Evolutionary conservation across 345 rosid genomes (phyloP).

Genomic region (Eucalyptus marginata): DNA sequence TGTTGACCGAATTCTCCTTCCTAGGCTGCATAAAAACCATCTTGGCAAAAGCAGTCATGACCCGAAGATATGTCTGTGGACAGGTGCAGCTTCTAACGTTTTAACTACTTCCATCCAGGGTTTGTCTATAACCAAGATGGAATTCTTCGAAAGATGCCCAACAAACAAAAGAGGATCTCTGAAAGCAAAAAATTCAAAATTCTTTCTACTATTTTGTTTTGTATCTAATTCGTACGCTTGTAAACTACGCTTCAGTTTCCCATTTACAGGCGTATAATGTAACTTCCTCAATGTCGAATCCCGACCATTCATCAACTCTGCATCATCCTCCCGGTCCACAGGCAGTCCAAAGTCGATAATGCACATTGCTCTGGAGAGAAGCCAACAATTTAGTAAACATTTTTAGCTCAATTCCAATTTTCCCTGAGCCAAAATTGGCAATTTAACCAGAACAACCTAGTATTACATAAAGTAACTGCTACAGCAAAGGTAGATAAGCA

Average conservation of each 20-base stretch:
- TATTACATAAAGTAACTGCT: neutral
- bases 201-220: constrained; percentile 39
- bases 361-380: constrained; percentile 74
- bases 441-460: neutral
- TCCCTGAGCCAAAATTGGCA: neutral
- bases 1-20: neutral
- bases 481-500: neutral
- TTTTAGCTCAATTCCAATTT: neutral
- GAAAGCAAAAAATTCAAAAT: constrained; percentile 67
- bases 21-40: neutral
- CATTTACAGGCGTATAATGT: constrained; percentile 19
- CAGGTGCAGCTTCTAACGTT: constrained; percentile 60
- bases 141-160: constrained; percentile 66
- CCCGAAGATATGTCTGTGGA: constrained; percentile 91
- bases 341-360: constrained; percentile 72
- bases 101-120: constrained; percentile 90
- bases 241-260: constrained; percentile 37
- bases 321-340: constrained; percentile 50
- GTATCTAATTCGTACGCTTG: constrained; percentile 32
- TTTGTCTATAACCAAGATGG: constrained; percentile 73
- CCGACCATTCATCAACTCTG: constrained; percentile 27
- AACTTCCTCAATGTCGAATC: constrained; percentile 30
- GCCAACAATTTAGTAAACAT: neutral
- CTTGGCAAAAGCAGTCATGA: constrained; percentile 14
- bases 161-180: constrained; percentile 83